Conservation (phyloP, 2,329 filamentous ascomycete genomes). For the Alternaria sp. region DNA sequence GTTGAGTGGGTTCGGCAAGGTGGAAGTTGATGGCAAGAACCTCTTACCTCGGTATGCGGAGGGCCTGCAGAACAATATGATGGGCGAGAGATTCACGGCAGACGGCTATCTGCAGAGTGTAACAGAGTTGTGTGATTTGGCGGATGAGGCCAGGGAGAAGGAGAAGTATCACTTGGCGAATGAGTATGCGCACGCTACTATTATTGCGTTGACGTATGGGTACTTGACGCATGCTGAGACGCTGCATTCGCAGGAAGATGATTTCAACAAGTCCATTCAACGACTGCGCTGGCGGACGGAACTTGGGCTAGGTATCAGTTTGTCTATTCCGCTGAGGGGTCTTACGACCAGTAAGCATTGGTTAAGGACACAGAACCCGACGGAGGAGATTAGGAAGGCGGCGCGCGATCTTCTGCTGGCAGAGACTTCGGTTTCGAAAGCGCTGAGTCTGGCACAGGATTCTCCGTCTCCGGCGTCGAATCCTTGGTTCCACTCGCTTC, state of each 20-base stretch:
- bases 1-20: slow-evolving; percentile 32
- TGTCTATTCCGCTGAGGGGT: slow-evolving; percentile 22
- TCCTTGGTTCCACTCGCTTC: slow-evolving; percentile 42
- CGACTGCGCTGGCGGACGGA: slow-evolving; percentile 44
- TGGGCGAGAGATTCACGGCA: slow-evolving; percentile 19
- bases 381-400: slow-evolving; percentile 8
- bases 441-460: slow-evolving; percentile 38
- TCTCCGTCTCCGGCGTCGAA: slow-evolving; percentile 37
- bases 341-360: slow-evolving; percentile 22
- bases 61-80: slow-evolving; percentile 33
- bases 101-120: slow-evolving; percentile 29
- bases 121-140: slow-evolving; percentile 28
- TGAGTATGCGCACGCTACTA: slow-evolving; percentile 36
- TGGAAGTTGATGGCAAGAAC: slow-evolving; percentile 26
- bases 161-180: slow-evolving; percentile 25
- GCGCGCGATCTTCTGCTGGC: slow-evolving; percentile 32
- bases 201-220: slow-evolving; percentile 43
- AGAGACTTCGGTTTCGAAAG: slow-evolving; percentile 33
- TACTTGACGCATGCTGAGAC: slow-evolving; percentile 42
- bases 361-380: slow-evolving; percentile 13
- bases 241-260: slow-evolving; percentile 33
- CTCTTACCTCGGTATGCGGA: slow-evolving; percentile 37
- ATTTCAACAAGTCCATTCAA: slow-evolving; percentile 34
- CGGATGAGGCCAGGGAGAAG: slow-evolving; percentile 26
- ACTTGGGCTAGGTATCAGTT: slow-evolving; percentile 30